Base-by-base conservation (phyloP, 176 grass and related monocot genomes). In the Carex pumila region DNA sequence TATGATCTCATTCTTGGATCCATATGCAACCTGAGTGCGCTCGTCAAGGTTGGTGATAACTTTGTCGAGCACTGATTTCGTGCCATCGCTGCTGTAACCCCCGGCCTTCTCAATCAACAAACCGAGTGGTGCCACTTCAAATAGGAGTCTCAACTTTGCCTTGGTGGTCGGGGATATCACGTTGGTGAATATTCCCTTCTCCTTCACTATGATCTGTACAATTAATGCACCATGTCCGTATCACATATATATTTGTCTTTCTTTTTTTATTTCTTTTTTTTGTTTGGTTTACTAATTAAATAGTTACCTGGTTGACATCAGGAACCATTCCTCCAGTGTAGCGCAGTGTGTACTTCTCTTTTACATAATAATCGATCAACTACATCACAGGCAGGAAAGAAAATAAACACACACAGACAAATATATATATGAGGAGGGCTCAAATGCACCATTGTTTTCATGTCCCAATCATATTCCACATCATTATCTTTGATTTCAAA, bases 311-410 rank as follows among this genome's bases (percentile, higher is more conserved):
- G 90, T 99, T 99, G 71, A 99, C 97, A 67, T 99, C 97, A 65
- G 97, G 97, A 69, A 99, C 97, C 97, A 99, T 99, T 79, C 93
- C 97, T 95, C 97, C 97, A 1, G 93, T 99, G 89, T 96, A 99
- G 43, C 97, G 97, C 85, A 99, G 79, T 15, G 97, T 99, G 87
- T 99, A 96, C 86, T 99, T 99, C 79, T 99, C 91, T 81, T 85
- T 99, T 6, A 99, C 90, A 58, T 99, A 96, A 87, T 96, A 96
- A 85, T 94, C 89, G 85, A 99, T 93, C 73, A 99, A 85, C 97
- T 99, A 92, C 15, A 52, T 14, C 22, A 61, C 21, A 53, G 15
- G 13, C 41, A 64, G 10, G 43, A 45, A 34, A 71, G 5, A 30
- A 77, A 65, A 29, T 34, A 57, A 77, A 41, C 30, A 45, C 47